phyloP scores from a whole-genome alignment of 306 rosid genomes.

The Prunus fruticosa region DNA sequence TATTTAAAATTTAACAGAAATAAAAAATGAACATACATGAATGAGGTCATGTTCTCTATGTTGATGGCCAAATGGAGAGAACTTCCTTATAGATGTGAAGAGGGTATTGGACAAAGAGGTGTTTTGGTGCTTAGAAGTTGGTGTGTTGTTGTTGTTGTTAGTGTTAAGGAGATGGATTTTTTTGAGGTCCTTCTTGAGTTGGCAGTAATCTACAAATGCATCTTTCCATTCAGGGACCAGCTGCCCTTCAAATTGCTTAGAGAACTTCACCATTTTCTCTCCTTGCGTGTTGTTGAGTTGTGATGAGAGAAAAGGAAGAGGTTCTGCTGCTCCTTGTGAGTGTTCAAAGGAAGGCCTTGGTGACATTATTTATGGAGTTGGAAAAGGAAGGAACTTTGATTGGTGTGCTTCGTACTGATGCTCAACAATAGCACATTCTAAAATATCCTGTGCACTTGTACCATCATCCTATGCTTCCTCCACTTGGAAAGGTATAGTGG shows the following conservation, averaged over 20 bases:
- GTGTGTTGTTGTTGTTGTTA: conserved; percentile 7
- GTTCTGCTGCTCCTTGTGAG: conserved; percentile 34
- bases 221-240: conserved; percentile 98
- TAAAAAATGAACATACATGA: conserved; percentile 45
- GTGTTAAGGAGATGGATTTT: conserved; percentile 50
- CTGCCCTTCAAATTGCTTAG: conserved; percentile 92
- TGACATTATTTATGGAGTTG: conserved; percentile 57
- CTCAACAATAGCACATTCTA: conserved; percentile 87
- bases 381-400: conserved; percentile 41
- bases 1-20: not conserved
- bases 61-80: conserved; percentile 58
- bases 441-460: conserved; percentile 62
- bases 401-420: conserved; percentile 64
- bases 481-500: conserved; percentile 51
- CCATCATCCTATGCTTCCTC: conserved; percentile 69
- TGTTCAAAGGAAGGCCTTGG: conserved; percentile 48
- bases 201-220: conserved; percentile 87
- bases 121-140: conserved; percentile 24
- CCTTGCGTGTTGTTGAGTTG: not conserved
- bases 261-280: conserved; percentile 79
- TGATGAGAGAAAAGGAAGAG: conserved; percentile 24
- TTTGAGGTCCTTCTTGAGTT: conserved; percentile 81
- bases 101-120: conserved; percentile 42
- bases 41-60: conserved; percentile 77
- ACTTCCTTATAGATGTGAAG: conserved; percentile 51